Conservation (phyloP, 2,329 filamentous ascomycete genomes). For the Dactylellina drechsleri region DNA sequence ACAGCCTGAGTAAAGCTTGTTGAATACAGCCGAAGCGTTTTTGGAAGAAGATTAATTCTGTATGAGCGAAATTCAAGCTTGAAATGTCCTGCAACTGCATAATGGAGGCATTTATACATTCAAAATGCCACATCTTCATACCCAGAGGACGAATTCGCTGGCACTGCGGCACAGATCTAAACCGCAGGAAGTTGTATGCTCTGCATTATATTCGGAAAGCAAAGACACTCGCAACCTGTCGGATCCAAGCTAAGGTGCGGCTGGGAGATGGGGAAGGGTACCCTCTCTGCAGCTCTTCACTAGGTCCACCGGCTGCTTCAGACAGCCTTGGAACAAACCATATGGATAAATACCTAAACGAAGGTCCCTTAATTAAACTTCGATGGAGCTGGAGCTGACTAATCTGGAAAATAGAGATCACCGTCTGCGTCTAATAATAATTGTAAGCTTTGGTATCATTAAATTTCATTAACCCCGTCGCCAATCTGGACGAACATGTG, state of each 20-base stretch:
- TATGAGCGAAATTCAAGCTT: conserved; percentile 34
- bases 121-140: conserved; percentile 1
- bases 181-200: conserved; percentile 1
- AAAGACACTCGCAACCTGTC: not conserved
- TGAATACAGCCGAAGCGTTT: not conserved
- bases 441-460: conserved; percentile 2
- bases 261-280: conserved; percentile 19
- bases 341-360: not conserved
- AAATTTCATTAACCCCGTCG: conserved; percentile 4
- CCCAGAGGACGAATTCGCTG: conserved; percentile 30
- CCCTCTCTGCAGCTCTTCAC: too few relatives aligned
- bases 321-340: conserved; percentile 6
- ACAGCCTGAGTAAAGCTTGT: conserved; percentile 22
- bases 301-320: too few relatives aligned
- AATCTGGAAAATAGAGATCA: not conserved
- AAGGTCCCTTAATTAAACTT: conserved; percentile 19
- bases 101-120: conserved; percentile 19
- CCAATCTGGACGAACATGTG: not conserved
- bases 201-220: conserved; percentile 12
- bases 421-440: too few relatives aligned
- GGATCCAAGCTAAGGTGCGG: conserved; percentile 29
- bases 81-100: conserved; percentile 16
- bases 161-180: conserved; percentile 27
- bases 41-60: conserved; percentile 1
- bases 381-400: conserved; percentile 40